Evolutionary conservation across 2,329 filamentous ascomycete genomes (phyloP).

Genomic region (Penicillium aurantiogriseum): DNA sequence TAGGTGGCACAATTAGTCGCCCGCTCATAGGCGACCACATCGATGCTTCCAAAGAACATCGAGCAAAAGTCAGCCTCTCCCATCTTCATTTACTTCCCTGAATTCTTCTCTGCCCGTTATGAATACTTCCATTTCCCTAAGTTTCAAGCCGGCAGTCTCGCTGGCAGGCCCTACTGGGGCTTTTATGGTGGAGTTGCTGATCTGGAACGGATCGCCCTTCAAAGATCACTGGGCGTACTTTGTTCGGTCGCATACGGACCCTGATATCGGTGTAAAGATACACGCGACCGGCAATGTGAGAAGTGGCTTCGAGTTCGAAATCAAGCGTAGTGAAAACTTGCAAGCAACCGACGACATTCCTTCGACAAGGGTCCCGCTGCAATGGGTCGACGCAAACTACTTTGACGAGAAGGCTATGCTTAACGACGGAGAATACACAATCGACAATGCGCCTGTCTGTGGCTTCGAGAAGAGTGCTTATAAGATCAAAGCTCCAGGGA

Average conservation of each 20-base stretch:
- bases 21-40: too few species aligned
- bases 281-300: conserved; percentile 34
- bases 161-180: conserved; percentile 8
- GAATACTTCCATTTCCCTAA: not conserved
- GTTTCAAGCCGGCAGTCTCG: not conserved
- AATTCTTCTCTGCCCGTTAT: not conserved
- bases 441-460: conserved; percentile 26
- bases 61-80: not conserved
- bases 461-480: conserved; percentile 27
- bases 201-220: conserved; percentile 35
- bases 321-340: conserved; percentile 31
- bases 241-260: conserved; percentile 17
- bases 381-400: conserved; percentile 29
- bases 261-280: conserved; percentile 28
- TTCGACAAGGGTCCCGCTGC: conserved; percentile 27
- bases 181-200: conserved; percentile 31
- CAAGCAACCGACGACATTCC: conserved; percentile 11
- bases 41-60: not conserved
- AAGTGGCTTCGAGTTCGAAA: conserved; percentile 33
- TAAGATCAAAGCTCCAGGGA: conserved; percentile 10
- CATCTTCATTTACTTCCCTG: not conserved
- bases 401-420: conserved; percentile 29
- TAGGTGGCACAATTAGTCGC: too few species aligned
- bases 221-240: conserved; percentile 42
- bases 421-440: conserved; percentile 19